Evolutionary conservation across 225 moss, liverwort and hornwort species (phyloP), one percentile per base, ranked within the genome.

Genomic region (Pleurozium schreberi): DNA sequence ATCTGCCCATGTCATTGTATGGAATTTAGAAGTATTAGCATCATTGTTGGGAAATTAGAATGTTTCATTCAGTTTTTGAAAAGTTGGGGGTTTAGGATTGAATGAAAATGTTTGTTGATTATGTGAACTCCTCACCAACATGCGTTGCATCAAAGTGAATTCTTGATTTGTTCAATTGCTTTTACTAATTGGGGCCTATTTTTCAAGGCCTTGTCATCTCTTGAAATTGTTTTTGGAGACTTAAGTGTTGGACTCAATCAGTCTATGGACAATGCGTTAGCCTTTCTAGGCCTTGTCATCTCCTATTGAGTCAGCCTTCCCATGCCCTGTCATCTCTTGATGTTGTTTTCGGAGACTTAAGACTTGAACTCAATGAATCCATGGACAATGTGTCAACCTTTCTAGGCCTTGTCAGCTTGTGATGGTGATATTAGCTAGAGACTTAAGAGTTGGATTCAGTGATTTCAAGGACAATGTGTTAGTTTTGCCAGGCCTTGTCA

Each of bases 131-230:
- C 33, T 75, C 8, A 49, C 49, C 12, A 31, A 19, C 12, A 49
- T 33, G 19, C 4, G 1, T 49, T 49, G 49, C 3, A 0, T 75
- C 0, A 4, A n/a, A 49, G 50, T 50, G 6, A 12, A 20, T 21
- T 12, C 20, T 0, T 20, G 0, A 33, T 50, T 3, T 33, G 3
- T 5, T 12, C 8, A 2, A 5, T 7, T 33, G 7, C 4, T 31
- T 74, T 47, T 49, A 11, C 11, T 19, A 31, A 19, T 17, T 49
- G 7, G 47, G 31, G 1, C 2, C 12, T 12, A 31, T 5, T 2
- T 74, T 47, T 31, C 0, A 2, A 26, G 7, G 18, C 45, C 45
- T 45, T 30, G 2, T 28, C 28, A 45, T 45, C 5, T 73, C 6
- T 0, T 10, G 2, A 45, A 45, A 18, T 19, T 74, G 7, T 6